A percentile compares a stretch with the other conserved stretches of the same genome.
Evolutionary conservation across 1,139 yeast genomes (phyloP).

Genomic region (Taphrina flavorubra): DNA sequence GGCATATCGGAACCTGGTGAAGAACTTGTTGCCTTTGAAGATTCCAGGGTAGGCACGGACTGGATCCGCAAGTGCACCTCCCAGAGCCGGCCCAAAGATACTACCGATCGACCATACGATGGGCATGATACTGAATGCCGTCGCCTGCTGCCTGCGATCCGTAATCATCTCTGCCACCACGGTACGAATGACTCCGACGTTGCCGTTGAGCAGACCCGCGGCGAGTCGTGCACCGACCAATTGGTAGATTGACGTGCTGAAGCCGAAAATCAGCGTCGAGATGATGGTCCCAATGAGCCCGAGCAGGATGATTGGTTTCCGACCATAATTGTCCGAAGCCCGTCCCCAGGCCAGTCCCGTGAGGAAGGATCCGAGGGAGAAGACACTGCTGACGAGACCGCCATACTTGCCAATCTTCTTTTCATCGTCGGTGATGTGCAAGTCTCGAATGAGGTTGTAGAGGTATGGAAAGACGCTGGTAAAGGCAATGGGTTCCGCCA

Average conservation of each 20-base stretch:
- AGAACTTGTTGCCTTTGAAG: constrained; percentile 49
- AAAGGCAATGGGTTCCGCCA: constrained; percentile 39
- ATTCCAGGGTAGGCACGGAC: constrained; percentile 49
- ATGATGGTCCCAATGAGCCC: constrained; percentile 62
- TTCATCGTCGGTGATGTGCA: constrained; percentile 35
- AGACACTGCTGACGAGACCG: constrained; percentile 43
- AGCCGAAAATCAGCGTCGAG: constrained; percentile 61
- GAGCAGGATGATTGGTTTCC: constrained; percentile 61
- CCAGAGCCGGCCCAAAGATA: constrained; percentile 65
- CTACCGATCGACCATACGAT: constrained; percentile 65
- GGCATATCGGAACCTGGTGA: constrained; percentile 62
- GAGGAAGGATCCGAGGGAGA: constrained; percentile 57
- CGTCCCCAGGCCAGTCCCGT: constrained; percentile 67
- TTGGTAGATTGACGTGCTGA: constrained; percentile 58
- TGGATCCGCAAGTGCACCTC: constrained; percentile 56
- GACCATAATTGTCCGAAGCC: constrained; percentile 62
- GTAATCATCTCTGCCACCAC: constrained; percentile 65
- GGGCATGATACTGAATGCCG: constrained; percentile 67
- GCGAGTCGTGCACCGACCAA: constrained; percentile 61
- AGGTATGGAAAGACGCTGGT: constrained; percentile 39
- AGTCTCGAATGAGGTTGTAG: constrained; percentile 28
- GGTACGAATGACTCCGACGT: constrained; percentile 66
- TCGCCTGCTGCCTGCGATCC: constrained; percentile 64
- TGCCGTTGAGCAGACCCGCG: constrained; percentile 67
- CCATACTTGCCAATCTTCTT: constrained; percentile 39